Evolutionary conservation across 345 rosid genomes (phyloP).

Genomic region (Acer yangbiense): DNA sequence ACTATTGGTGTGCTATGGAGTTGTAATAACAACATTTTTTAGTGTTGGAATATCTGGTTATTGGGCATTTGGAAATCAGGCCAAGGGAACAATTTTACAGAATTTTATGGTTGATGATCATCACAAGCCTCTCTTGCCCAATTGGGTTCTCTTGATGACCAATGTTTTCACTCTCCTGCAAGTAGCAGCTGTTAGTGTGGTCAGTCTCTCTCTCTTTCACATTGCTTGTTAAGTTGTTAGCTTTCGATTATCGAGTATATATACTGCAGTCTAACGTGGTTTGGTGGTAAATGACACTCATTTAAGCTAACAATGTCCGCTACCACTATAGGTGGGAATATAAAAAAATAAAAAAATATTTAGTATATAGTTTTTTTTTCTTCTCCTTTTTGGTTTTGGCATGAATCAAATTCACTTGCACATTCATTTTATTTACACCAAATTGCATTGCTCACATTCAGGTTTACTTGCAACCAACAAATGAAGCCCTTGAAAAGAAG

Average conservation of each 20-base stretch:
- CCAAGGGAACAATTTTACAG: constrained; percentile 18
- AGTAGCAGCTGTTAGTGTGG: constrained; percentile 26
- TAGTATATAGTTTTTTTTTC: too few species aligned
- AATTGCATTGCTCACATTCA: background rate
- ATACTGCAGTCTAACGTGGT: too few species aligned
- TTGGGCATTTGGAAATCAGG: constrained; percentile 29
- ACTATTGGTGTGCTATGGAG: constrained; percentile 21
- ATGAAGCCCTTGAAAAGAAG: constrained; percentile 19
- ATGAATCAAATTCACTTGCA: background rate
- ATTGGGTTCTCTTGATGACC: constrained; percentile 30
- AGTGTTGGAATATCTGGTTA: constrained; percentile 30
- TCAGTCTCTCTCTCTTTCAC: background rate
- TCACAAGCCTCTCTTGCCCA: constrained; percentile 20
- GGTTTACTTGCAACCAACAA: constrained; percentile 36
- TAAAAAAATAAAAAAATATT: too few species aligned
- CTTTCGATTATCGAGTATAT: too few species aligned
- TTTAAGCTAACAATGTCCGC: too few species aligned
- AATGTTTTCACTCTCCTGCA: constrained; percentile 27
- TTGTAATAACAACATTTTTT: constrained; percentile 21
- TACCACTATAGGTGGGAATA: too few species aligned
- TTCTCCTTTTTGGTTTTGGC: too few species aligned
- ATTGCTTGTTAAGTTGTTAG: background rate
- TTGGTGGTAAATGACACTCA: too few species aligned
- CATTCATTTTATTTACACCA: background rate
- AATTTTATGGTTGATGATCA: constrained; percentile 19